Percentiles rank a stretch among this genome's conserved stretches.
Conservation (phyloP, 2,329 filamentous ascomycete genomes). For the Colletotrichum scovillei region DNA sequence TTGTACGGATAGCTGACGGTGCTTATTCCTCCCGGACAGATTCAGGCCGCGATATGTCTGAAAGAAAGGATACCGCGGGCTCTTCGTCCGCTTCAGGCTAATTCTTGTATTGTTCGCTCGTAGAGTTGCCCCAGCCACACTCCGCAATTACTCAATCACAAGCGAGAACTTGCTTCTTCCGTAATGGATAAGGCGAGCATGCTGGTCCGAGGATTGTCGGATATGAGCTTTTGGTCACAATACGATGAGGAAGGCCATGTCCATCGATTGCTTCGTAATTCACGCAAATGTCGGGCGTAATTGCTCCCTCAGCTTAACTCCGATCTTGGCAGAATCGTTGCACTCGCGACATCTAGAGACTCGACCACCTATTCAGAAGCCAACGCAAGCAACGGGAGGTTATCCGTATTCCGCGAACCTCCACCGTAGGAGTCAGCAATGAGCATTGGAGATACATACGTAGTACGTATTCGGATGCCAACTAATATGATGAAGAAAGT, state of each 20-base stretch:
- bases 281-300: background rate
- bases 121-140: background rate
- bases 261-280: constrained; percentile 3
- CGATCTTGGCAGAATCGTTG: background rate
- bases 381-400: background rate
- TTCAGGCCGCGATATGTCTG: background rate
- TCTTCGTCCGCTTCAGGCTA: background rate
- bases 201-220: background rate
- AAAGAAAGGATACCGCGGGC: background rate
- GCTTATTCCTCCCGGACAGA: constrained; percentile 14
- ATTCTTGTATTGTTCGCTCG: background rate
- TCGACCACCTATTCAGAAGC: background rate
- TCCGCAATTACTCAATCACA: constrained; percentile 15
- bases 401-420: background rate
- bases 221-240: constrained; percentile 1
- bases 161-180: constrained; percentile 22
- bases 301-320: constrained; percentile 5
- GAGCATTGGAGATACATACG: background rate
- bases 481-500: background rate
- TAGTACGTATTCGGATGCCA: background rate
- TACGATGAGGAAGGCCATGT: constrained; percentile 1
- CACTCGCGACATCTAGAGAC: background rate
- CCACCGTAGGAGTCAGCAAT: background rate
- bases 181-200: constrained; percentile 6
- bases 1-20: constrained; percentile 4